phyloP scores from a whole-genome alignment of 176 grass and related monocot species.

The Phoenix dactylifera region DNA sequence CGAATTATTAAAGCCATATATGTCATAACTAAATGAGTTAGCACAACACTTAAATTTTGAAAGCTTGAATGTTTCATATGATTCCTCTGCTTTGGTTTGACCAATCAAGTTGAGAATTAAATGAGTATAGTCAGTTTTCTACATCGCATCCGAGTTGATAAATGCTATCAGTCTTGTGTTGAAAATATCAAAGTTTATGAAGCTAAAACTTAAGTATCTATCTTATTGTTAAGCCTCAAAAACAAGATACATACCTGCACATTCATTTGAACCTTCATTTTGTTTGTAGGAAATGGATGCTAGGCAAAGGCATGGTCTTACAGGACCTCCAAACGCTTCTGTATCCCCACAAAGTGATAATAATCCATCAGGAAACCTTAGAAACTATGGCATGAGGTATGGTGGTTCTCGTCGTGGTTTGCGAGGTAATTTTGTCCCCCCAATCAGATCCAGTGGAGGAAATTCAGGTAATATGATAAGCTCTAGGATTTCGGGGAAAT shows the following conservation, averaged over 20 bases:
- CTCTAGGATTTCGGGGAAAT: slow-evolving; percentile 58
- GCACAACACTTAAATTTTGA: no score
- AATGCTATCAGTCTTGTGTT: no score
- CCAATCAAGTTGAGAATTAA: no score
- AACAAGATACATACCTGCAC: neutral
- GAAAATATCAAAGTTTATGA: no score
- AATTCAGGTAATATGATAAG: slow-evolving; percentile 32
- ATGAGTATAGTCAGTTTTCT: no score
- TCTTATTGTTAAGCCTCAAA: no score
- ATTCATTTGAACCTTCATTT: slow-evolving; percentile 2
- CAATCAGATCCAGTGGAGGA: slow-evolving; percentile 76
- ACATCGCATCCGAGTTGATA: no score
- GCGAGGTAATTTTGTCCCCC: slow-evolving; percentile 88
- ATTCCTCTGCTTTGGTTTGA: no score
- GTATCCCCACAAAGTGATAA: slow-evolving; percentile 63
- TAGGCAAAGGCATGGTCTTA: slow-evolving; percentile 37
- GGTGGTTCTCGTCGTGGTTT: slow-evolving; percentile 62
- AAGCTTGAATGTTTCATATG: no score
- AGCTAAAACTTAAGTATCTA: no score
- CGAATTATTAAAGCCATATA: no score
- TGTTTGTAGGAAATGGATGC: slow-evolving; percentile 48
- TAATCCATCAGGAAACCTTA: slow-evolving; percentile 28
- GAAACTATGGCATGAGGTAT: slow-evolving; percentile 62
- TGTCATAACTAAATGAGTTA: no score
- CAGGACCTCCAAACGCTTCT: slow-evolving; percentile 43